These are phyloP conservation scores for Sphaerobolus stellatus DNA, from an alignment of 1,284 basidiomycete species.

Conservation along the genomic window DNA sequence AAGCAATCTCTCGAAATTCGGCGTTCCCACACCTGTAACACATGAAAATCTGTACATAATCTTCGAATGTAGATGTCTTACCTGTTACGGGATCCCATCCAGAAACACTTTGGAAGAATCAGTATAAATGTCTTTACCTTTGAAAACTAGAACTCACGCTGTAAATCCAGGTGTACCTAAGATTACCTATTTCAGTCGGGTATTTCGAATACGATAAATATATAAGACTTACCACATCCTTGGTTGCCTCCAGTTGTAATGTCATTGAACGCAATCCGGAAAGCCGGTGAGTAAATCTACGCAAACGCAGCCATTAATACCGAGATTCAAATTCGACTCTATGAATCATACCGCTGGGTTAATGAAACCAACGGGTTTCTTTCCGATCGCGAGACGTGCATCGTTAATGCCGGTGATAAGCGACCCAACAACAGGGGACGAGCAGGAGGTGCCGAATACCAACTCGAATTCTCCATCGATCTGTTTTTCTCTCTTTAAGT, in stretches of 20 bases:
- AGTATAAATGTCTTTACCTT: not conserved
- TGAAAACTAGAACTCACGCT: constrained; percentile 1
- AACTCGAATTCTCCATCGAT: constrained; percentile 36
- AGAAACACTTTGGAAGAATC: not conserved
- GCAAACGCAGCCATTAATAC: not conserved
- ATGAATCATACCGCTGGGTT: constrained; percentile 36
- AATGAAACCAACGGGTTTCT: constrained; percentile 40
- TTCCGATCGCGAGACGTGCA: constrained; percentile 37
- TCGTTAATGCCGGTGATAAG: constrained; percentile 49
- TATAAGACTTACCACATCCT: constrained; percentile 38
- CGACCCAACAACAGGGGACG: constrained; percentile 39
- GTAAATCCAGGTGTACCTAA: constrained; percentile 13
- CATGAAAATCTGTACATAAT: too few species aligned
- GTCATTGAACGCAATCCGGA: constrained; percentile 45
- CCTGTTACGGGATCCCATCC: constrained; percentile 47
- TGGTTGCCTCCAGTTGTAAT: constrained; percentile 48
- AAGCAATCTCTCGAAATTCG: too few species aligned
- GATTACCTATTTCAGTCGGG: not conserved
- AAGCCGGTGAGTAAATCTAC: constrained; percentile 40
- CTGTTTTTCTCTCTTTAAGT: not conserved
- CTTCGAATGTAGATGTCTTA: constrained; percentile 13
- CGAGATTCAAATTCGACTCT: not conserved
- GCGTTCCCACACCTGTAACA: too few species aligned
- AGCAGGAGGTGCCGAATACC: constrained; percentile 36
- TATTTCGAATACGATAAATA: not conserved